These are phyloP conservation scores for Neoboletus brunneissimus DNA, from an alignment of 768 basidiomycete species.

Conservation along the genomic window DNA sequence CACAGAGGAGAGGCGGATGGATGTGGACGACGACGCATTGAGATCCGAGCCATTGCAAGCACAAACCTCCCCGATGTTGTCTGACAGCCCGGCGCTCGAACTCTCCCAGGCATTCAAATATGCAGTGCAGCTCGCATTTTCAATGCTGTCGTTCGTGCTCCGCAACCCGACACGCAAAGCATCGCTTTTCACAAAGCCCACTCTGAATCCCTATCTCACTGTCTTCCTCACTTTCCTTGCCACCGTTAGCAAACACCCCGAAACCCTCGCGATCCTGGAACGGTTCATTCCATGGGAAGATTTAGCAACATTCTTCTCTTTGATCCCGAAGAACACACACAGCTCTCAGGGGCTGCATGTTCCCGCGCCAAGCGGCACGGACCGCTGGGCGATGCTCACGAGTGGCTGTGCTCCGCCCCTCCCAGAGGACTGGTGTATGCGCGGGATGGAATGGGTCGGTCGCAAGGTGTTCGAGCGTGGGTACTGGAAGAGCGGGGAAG, in stretches of 20 bases:
- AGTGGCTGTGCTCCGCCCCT: conserved; percentile 68
- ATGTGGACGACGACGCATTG: conserved; percentile 53
- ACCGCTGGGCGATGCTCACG: conserved; percentile 67
- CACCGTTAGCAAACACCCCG: conserved; percentile 65
- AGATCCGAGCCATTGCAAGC: conserved; percentile 19
- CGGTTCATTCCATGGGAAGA: conserved; percentile 82
- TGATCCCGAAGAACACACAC: conserved; percentile 54
- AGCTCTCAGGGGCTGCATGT: conserved; percentile 41
- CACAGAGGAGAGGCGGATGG: conserved; percentile 56
- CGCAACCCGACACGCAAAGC: conserved; percentile 58
- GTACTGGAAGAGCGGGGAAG: conserved; percentile 85
- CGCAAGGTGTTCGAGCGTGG: conserved; percentile 88
- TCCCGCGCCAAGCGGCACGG: conserved; percentile 33
- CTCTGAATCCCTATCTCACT: conserved; percentile 84
- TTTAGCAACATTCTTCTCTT: conserved; percentile 62
- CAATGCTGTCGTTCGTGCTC: conserved; percentile 71
- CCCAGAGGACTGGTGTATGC: conserved; percentile 91
- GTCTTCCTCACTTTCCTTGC: conserved; percentile 86
- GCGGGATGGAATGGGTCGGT: conserved; percentile 97
- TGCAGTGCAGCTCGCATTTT: conserved; percentile 76
- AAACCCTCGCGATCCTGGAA: conserved; percentile 62
- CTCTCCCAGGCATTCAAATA: conserved; percentile 66
- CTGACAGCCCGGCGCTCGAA: conserved; percentile 40
- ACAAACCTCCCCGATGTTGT: conserved; percentile 29
- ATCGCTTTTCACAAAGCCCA: conserved; percentile 51